Evolutionary conservation across 495 filamentous ascomycete species (phyloP).

Genomic region (Aspergillus mulundensis): DNA sequence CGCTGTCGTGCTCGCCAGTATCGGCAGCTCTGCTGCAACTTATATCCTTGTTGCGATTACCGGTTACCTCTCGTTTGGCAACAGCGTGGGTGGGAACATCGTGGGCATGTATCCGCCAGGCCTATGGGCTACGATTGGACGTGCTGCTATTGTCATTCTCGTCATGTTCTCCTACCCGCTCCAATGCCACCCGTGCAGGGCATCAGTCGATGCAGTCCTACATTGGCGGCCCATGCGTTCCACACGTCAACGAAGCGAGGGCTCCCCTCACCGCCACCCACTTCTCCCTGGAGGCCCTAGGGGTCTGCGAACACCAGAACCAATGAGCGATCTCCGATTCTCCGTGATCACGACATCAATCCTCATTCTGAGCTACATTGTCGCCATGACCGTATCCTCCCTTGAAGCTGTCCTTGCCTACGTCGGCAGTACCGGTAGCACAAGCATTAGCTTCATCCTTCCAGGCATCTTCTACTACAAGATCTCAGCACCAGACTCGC

Average conservation of each 20-base stretch:
- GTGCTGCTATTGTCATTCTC: constrained; percentile 90
- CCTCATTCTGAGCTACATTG: constrained; percentile 75
- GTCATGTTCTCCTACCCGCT: constrained; percentile 97
- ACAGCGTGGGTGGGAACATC: constrained; percentile 83
- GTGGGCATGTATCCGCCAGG: constrained; percentile 87
- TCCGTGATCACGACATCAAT: constrained; percentile 84
- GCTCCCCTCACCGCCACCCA: constrained; percentile 44
- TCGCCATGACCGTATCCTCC: constrained; percentile 85
- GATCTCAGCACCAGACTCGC: constrained; percentile 80
- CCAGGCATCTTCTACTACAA: constrained; percentile 98
- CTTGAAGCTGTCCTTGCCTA: constrained; percentile 90
- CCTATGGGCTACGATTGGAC: constrained; percentile 81
- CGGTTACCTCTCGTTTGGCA: constrained; percentile 91
- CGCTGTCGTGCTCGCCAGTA: constrained; percentile 73
- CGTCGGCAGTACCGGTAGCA: constrained; percentile 90
- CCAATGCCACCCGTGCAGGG: constrained; percentile 91
- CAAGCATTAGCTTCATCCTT: constrained; percentile 92
- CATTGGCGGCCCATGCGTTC: constrained; percentile 74
- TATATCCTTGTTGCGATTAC: constrained; percentile 93
- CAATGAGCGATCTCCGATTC: constrained; percentile 85
- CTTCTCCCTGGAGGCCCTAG: constrained; percentile 30
- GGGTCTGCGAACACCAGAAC: constrained; percentile 36
- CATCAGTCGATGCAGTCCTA: constrained; percentile 85
- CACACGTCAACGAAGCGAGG: constrained; percentile 28
- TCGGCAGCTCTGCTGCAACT: constrained; percentile 71